These are phyloP conservation scores for Penicillium cosmopolitanum DNA, from an alignment of 495 filamentous ascomycete genomes.

Conservation along the genomic window DNA sequence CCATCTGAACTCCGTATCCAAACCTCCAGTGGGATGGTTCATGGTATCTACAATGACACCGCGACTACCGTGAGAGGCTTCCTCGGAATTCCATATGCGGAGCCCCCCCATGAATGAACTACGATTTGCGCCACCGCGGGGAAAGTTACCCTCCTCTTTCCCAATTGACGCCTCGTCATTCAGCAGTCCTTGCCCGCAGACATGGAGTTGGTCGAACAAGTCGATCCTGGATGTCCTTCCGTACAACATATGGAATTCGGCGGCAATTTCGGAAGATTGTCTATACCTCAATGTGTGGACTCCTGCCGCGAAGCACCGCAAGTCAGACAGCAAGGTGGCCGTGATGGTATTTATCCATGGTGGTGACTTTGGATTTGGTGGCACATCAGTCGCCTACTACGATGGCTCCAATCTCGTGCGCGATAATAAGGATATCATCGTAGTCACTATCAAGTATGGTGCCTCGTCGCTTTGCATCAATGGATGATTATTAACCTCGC, in stretches of 20 bases:
- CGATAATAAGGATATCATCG: slow-evolving; percentile 39
- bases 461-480: background rate
- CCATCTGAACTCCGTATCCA: slow-evolving; percentile 8
- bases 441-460: slow-evolving; percentile 30
- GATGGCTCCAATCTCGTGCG: slow-evolving; percentile 37
- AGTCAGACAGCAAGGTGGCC: slow-evolving; percentile 10
- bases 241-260: slow-evolving; percentile 12
- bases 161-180: slow-evolving; percentile 17
- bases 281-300: slow-evolving; percentile 58
- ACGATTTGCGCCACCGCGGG: slow-evolving; percentile 25
- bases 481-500: background rate
- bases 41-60: slow-evolving; percentile 39
- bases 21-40: slow-evolving; percentile 34
- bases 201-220: slow-evolving; percentile 14
- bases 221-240: slow-evolving; percentile 19
- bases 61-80: slow-evolving; percentile 35
- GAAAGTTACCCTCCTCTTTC: slow-evolving; percentile 1
- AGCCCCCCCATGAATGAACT: slow-evolving; percentile 23
- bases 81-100: slow-evolving; percentile 42
- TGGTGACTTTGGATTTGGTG: slow-evolving; percentile 34
- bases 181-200: slow-evolving; percentile 16
- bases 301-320: slow-evolving; percentile 13
- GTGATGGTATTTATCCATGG: slow-evolving; percentile 29
- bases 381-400: slow-evolving; percentile 39
- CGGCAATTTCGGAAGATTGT: slow-evolving; percentile 51